A percentile compares a stretch with the other conserved stretches of the same genome.
These are phyloP conservation scores for Aspergillus sp. DNA, from an alignment of 2,329 filamentous ascomycete genomes.

Conservation along the genomic window DNA sequence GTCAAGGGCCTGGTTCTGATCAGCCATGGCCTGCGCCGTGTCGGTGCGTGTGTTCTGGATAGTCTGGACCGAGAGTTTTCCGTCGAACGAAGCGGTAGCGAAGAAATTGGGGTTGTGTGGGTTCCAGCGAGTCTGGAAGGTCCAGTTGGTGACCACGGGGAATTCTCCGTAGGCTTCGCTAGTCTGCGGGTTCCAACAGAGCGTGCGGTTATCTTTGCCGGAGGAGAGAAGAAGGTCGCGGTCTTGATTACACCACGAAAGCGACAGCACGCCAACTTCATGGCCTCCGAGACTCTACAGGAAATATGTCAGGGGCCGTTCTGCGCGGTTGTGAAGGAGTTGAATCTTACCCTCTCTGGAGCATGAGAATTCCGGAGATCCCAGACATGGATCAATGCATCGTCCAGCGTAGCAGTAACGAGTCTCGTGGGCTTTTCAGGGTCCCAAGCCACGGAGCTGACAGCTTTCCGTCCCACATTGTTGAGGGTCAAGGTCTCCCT, in stretches of 20 bases:
- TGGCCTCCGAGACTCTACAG: slow-evolving; percentile 74
- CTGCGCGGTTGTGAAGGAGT: background rate
- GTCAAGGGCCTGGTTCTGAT: slow-evolving; percentile 65
- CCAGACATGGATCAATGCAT: slow-evolving; percentile 86
- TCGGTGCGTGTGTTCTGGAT: slow-evolving; percentile 86
- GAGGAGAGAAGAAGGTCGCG: slow-evolving; percentile 82
- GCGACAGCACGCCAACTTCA: slow-evolving; percentile 83
- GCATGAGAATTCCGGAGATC: slow-evolving; percentile 94
- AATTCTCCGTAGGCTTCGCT: slow-evolving; percentile 86
- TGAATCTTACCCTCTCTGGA: slow-evolving; percentile 56
- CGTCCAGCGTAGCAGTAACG: slow-evolving; percentile 84
- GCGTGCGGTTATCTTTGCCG: slow-evolving; percentile 91
- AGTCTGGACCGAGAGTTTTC: slow-evolving; percentile 89
- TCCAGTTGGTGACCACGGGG: slow-evolving; percentile 98
- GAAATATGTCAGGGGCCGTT: slow-evolving; percentile 9
- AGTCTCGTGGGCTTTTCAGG: slow-evolving; percentile 90
- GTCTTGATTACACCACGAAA: slow-evolving; percentile 94
- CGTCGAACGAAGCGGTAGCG: slow-evolving; percentile 94
- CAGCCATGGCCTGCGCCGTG: slow-evolving; percentile 52
- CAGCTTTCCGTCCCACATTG: slow-evolving; percentile 77
- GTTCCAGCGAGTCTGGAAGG: slow-evolving; percentile 90
- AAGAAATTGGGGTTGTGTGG: slow-evolving; percentile 86
- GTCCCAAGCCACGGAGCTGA: slow-evolving; percentile 96
- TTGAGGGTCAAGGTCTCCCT: slow-evolving; percentile 95
- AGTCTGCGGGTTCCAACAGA: slow-evolving; percentile 94